Percentiles rank a stretch among this genome's conserved stretches.
phyloP scores from a whole-genome alignment of 108 stramenopile species.

The Mayamaea pseudoterrestris region DNA sequence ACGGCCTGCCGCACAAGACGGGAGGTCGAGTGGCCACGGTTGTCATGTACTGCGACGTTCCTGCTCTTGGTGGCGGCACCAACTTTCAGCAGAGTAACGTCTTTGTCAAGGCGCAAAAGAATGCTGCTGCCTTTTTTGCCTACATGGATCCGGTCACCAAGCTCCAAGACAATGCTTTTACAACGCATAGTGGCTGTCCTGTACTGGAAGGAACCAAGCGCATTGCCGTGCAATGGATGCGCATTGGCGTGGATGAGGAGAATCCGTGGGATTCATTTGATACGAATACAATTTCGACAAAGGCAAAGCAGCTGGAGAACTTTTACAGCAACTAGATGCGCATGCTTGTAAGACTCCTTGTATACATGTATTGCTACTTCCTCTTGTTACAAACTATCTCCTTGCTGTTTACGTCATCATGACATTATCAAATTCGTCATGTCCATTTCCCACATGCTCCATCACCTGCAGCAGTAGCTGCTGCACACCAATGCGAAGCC shows the following conservation, averaged over 20 bases:
- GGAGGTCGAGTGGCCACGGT: slow-evolving; percentile 88
- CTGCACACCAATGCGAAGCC: too few species aligned
- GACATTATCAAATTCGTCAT: too few species aligned
- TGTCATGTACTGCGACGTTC: slow-evolving; percentile 90
- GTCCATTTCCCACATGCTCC: too few species aligned
- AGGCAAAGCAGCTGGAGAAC: too few species aligned
- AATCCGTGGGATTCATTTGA: slow-evolving; percentile 76
- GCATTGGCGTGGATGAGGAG: slow-evolving; percentile 64
- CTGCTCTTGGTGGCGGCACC: slow-evolving; percentile 78
- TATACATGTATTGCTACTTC: too few species aligned
- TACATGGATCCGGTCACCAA: slow-evolving; percentile 59
- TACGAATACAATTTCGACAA: slow-evolving; percentile 41
- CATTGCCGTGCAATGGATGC: slow-evolving; percentile 77
- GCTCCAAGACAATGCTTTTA: slow-evolving; percentile 45
- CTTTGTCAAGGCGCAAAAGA: slow-evolving; percentile 60
- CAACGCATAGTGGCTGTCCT: slow-evolving; percentile 80
- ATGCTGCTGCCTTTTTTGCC: slow-evolving; percentile 77
- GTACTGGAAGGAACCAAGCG: slow-evolving; percentile 82
- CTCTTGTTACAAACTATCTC: too few species aligned
- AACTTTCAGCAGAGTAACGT: slow-evolving; percentile 82
- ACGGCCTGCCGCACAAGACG: slow-evolving; percentile 37
- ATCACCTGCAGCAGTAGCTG: too few species aligned
- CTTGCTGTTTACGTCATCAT: too few species aligned
- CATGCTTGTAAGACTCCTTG: too few species aligned
- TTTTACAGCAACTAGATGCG: too few species aligned